These are phyloP conservation scores for Lactifluus hygrophoroides DNA, from an alignment of 768 basidiomycete species.

Conservation along the genomic window DNA sequence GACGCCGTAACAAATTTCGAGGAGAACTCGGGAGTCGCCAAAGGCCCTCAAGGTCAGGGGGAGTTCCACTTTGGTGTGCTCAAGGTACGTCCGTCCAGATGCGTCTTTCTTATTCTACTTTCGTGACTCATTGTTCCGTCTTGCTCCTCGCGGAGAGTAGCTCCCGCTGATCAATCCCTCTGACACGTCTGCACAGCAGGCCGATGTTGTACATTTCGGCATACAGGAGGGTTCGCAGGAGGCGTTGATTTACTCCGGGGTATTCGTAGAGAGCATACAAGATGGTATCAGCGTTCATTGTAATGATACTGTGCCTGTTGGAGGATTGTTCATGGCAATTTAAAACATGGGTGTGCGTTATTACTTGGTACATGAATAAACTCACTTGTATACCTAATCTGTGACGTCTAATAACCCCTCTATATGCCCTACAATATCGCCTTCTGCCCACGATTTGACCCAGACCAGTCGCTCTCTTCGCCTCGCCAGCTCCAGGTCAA, in stretches of 20 bases:
- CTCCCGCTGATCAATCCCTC: conserved; percentile 43
- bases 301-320: conserved; percentile 17
- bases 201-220: conserved; percentile 50
- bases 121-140: not conserved
- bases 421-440: conserved; percentile 20
- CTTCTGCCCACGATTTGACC: conserved; percentile 20
- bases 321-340: not conserved
- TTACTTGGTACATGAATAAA: not conserved
- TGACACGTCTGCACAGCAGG: conserved; percentile 39
- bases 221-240: conserved; percentile 51
- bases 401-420: conserved; percentile 13
- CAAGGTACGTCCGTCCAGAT: conserved; percentile 39
- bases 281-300: conserved; percentile 29
- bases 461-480: conserved; percentile 21
- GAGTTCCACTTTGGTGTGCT: conserved; percentile 56
- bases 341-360: not conserved
- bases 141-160: conserved; percentile 25
- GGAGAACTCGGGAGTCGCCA: conserved; percentile 33
- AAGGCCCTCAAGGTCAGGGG: conserved; percentile 41
- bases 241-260: conserved; percentile 47
- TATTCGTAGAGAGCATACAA: conserved; percentile 41
- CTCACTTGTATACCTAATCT: not conserved
- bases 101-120: not conserved
- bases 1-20: conserved; percentile 35
- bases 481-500: conserved; percentile 25